Base-by-base conservation (phyloP, 768 basidiomycete genomes). In the Tulasnella calospora region DNA sequence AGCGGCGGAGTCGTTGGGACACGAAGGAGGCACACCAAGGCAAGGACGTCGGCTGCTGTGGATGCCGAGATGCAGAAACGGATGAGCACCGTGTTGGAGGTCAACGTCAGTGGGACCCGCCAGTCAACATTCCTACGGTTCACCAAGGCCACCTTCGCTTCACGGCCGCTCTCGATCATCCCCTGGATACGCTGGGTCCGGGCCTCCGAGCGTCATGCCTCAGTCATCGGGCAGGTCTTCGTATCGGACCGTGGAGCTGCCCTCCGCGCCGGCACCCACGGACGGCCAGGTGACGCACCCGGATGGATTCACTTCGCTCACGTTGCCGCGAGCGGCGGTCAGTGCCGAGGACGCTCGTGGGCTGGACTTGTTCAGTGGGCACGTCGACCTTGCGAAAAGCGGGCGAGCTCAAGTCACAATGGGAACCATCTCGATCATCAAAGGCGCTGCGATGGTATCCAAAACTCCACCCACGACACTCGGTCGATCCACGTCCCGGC, bases 391-490 rank as follows among this genome's bases (percentile, higher is more conserved):
- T 61, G 91, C 93, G 1, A 87, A 88, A 15, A 88, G 90, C n/a
- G 94, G 95, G 4, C 85, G 94, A 17, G 95, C 94, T 9, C 92
- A 94, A 83, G 91, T 91, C 9, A 94, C 93, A 6, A 97, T 98
- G 94, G 92, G 92, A 21, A 94, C 90, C 73, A 90, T 97, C 47
- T 78, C 81, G 21, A 79, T 83, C 57, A 79, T 80, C 23, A 78
- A 77, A 41, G 78, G 79, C 36, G 82, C 81, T 0, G 82, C 81
- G 13, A 51, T 38, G 21, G 72, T 47, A 51, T 51, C 51, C 15
- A 19, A 44, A 44, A 8, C 69, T 0, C 47, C 76, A 4, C 35
- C 36, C 19, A 44, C 27, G 19, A 33, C 30, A 2, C 38, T 41
- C 36, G 21, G 15, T 38, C 35, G 44, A 51, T 46, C 21, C 51